Conservation (phyloP, 108 stramenopile species). For the Cyclotella choctawhatcheeana region DNA sequence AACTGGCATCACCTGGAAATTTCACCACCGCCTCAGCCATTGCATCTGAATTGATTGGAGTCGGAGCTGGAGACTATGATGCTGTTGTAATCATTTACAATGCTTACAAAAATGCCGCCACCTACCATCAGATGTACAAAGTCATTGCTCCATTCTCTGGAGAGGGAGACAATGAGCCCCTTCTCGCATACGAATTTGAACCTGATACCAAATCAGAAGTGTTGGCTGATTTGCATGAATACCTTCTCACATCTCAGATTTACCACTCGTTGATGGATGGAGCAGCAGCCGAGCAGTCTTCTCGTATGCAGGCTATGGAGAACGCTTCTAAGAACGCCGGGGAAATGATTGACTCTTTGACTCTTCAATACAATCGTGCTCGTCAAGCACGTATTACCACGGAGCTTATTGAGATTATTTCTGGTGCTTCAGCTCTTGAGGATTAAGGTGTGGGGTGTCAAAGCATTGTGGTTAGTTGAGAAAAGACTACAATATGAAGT, state of each 20-base stretch:
- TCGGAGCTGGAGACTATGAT: slow-evolving; percentile 83
- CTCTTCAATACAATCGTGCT: slow-evolving; percentile 98
- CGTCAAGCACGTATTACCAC: slow-evolving; percentile 99
- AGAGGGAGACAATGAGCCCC: slow-evolving; percentile 69
- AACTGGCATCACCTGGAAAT: slow-evolving; percentile 80
- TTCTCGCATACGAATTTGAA: slow-evolving; percentile 96
- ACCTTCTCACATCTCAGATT: slow-evolving; percentile 91
- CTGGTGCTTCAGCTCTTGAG: slow-evolving; percentile 99
- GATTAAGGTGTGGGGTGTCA: slow-evolving; percentile 51
- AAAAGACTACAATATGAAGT: no score
- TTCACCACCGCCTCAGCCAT: slow-evolving; percentile 82
- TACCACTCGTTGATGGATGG: slow-evolving; percentile 97
- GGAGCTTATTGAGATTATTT: slow-evolving; percentile 99
- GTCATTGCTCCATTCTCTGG: slow-evolving; percentile 73
- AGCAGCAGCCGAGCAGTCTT: slow-evolving; percentile 97
- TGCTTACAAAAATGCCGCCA: slow-evolving; percentile 82
- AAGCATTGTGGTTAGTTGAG: neutral
- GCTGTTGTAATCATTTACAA: slow-evolving; percentile 87
- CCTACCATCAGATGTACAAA: slow-evolving; percentile 90
- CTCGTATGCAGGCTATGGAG: slow-evolving; percentile 99
- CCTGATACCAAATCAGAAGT: slow-evolving; percentile 93
- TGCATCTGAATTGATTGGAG: slow-evolving; percentile 81
- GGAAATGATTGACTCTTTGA: slow-evolving; percentile 98
- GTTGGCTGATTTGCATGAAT: slow-evolving; percentile 94
- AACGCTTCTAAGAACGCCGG: slow-evolving; percentile 99